Evolutionary conservation across 306 rosid species (phyloP), one percentile per base, ranked within the genome.

Genomic region (Fragaria ananassa): DNA sequence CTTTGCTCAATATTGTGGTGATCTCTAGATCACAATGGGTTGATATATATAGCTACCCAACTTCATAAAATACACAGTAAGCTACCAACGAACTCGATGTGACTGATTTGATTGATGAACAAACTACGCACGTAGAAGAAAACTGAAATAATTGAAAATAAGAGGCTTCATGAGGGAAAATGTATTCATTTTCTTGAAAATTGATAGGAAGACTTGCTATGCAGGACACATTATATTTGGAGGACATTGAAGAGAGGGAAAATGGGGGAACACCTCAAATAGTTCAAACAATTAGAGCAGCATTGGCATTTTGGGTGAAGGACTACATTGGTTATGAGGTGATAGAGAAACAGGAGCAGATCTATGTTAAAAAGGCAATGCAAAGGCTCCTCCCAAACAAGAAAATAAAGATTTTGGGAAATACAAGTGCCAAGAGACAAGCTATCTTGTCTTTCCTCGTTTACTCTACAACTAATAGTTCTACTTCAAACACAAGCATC

Each of bases 241-340:
- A 91, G 68, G 74, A 76, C 85, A 87, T 91, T 72, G 95, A 94
- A 74, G 97, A 89, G 67, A 87, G 96, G 85, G 98, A 94, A 80
- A 90, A 76, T 75, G 91, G 93, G 11, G 97, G 98, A 8, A 94
- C 98, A 1, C 97, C 98, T 69, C 98, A 89, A 61, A 91, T 94
- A 76, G 89, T 89, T 57, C 97, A 89, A 47, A 90, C 86, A 75
- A 84, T 91, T 8, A 83, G 96, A 77, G 95, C 96, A 74, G 93
- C 97, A 8, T 86, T 94, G 84, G 91, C 97, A 23, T 94, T 90
- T 78, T 86, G 96, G 97, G 89, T 94, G 53, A 94, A 94, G 76
- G 92, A 89, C 34, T 89, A 86, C 77, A 86, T 91, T n/a, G 78
- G 88, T 35, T 84, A 50, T 27, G 73, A 89, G 56, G 89, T 78